Base-by-base conservation (phyloP, 306 rosid genomes). In the Malus sieversii region DNA sequence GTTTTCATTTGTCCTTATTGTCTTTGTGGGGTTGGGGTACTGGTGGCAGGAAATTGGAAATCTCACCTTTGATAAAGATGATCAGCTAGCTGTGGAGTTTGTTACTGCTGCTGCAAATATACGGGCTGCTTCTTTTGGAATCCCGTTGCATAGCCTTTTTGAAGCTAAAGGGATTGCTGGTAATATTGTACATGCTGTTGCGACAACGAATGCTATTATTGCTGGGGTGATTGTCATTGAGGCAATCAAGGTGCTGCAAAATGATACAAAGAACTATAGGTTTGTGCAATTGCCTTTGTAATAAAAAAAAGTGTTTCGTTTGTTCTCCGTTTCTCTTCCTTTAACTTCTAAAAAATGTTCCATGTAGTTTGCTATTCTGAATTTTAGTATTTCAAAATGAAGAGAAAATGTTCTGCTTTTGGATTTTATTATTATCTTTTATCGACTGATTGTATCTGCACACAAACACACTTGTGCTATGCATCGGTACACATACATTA, bases 151-250 rank as follows among this genome's bases (percentile, higher is more conserved):
- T 77, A 89, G 91, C 85, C 99, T 92, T 79, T 96, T 96, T 82
- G 99, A 96, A 88, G 97, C 98, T 52, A 96, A 96, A 86, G 99
- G 99, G 42, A 96, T 96, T 83, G 99, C 99, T 68, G 99, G 99
- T 64, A 96, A 96, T 81, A 96, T 96, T 73, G 99, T 96, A 70
- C 99, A 96, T 82, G 99, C 99, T 73, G 97, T 96, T 77, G 99
- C 99, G 32, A 96, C 99, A 35, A 96, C 99, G 58, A 96, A 96
- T 81, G 99, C 99, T 42, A 79, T 92, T 71, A 86, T 96, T 82
- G 99, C 99, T 75, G 99, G 99, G 55, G 85, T 96, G 90, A 96
- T 96, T 87, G 99, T 96, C 70, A 90, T 92, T 46, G 99, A 96
- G 86, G 93, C 99, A 71, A 88, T 96, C 78, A 96, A 96, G 84